phyloP scores from a whole-genome alignment of 176 grass and related monocot species.

The Carex littledalei region DNA sequence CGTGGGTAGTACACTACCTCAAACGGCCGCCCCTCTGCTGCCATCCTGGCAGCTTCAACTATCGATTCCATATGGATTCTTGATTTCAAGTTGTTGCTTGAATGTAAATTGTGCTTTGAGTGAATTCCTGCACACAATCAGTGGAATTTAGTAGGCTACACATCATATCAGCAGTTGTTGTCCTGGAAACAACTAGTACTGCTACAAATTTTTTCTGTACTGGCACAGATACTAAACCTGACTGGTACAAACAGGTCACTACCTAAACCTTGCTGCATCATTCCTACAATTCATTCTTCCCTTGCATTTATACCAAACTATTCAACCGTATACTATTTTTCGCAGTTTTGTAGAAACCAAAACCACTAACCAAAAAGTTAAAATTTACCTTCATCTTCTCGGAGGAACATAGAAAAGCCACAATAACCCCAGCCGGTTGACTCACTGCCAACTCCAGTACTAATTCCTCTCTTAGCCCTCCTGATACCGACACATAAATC shows the following conservation, averaged over 20 bases:
- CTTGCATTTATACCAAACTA: background rate
- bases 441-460: slow-evolving; percentile 16
- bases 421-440: slow-evolving; percentile 29
- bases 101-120: background rate
- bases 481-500: slow-evolving; percentile 94
- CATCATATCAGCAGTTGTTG: background rate
- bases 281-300: background rate
- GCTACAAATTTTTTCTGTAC: background rate
- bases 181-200: background rate
- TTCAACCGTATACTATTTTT: background rate
- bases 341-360: background rate
- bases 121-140: slow-evolving; percentile 2
- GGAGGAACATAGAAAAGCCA: slow-evolving; percentile 57
- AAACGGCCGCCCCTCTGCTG: slow-evolving; percentile 50
- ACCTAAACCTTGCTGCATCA: background rate
- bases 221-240: background rate
- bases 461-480: slow-evolving; percentile 71
- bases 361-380: background rate
- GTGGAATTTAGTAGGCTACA: background rate
- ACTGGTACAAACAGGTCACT: background rate
- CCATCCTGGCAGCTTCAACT: slow-evolving; percentile 54
- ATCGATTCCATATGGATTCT: slow-evolving; percentile 53
- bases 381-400: slow-evolving; percentile 49
- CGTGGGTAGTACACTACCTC: slow-evolving; percentile 83
- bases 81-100: slow-evolving; percentile 7